Conservation (phyloP, 2,329 filamentous ascomycete genomes). For the Epichloe gansuensis region DNA sequence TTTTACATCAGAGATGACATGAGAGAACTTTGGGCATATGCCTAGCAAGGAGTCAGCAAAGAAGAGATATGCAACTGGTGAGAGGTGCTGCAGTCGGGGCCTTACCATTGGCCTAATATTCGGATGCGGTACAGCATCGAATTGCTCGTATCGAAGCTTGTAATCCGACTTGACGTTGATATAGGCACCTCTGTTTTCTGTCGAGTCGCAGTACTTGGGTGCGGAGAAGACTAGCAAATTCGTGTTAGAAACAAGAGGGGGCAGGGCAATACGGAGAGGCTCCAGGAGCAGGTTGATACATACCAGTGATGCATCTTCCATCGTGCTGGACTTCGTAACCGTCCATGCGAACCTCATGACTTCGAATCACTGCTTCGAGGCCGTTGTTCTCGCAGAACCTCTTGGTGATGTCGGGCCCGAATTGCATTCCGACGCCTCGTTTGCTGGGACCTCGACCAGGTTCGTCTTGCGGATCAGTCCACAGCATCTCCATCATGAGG, state of each 20-base stretch:
- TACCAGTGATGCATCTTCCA: conserved; percentile 86
- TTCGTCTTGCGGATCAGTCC: conserved; percentile 87
- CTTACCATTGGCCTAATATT: conserved; percentile 83
- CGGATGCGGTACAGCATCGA: conserved; percentile 93
- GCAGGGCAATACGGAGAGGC: background rate
- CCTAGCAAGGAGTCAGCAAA: conserved; percentile 33
- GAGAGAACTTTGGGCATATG: conserved; percentile 75
- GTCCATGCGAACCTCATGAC: conserved; percentile 96
- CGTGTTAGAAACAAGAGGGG: conserved; percentile 13
- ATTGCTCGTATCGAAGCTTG: conserved; percentile 85
- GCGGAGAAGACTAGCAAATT: conserved; percentile 70
- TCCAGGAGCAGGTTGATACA: conserved; percentile 13
- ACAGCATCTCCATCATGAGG: conserved; percentile 99
- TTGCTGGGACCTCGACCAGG: conserved; percentile 89
- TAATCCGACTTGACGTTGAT: conserved; percentile 92
- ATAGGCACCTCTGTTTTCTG: conserved; percentile 95
- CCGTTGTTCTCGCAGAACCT: conserved; percentile 94
- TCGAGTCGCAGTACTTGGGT: conserved; percentile 93
- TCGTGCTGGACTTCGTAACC: conserved; percentile 98
- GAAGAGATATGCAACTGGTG: background rate
- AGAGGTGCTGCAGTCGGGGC: conserved; percentile 7
- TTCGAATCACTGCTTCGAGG: conserved; percentile 87
- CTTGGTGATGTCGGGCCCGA: conserved; percentile 93
- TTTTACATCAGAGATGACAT: conserved; percentile 61
- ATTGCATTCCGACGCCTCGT: conserved; percentile 90